These are phyloP conservation scores for Cryptococcus sp. DNA, from an alignment of 1,284 basidiomycete genomes.

Conservation along the genomic window DNA sequence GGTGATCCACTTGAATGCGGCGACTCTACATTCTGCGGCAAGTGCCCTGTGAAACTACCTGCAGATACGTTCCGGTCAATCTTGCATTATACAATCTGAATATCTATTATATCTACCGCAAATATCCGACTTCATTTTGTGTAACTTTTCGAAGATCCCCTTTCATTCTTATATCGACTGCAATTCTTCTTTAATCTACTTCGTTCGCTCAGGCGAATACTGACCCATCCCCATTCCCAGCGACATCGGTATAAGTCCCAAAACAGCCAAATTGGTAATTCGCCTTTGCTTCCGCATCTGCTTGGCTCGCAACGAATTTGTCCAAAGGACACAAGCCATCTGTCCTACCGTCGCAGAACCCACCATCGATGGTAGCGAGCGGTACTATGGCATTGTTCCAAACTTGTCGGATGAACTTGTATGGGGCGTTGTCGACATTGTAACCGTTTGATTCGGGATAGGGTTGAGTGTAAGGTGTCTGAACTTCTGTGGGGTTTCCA, in stretches of 20 bases:
- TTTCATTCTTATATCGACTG: too few species aligned
- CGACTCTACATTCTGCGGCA: too few species aligned
- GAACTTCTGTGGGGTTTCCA: constrained; percentile 2
- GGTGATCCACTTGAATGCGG: too few species aligned
- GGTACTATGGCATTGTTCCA: constrained; percentile 17
- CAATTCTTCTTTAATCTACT: too few species aligned
- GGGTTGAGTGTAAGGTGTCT: constrained; percentile 6
- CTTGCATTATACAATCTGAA: too few species aligned
- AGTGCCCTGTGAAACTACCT: too few species aligned
- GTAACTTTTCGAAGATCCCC: too few species aligned
- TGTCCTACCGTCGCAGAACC: constrained; percentile 12
- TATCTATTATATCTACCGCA: too few species aligned
- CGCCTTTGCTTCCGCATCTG: constrained; percentile 5
- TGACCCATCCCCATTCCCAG: constrained; percentile 9
- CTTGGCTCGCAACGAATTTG: constrained; percentile 12
- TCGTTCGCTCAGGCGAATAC: constrained; percentile 5
- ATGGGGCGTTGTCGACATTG: constrained; percentile 7
- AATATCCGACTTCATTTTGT: too few species aligned
- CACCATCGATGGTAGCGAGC: constrained; percentile 10
- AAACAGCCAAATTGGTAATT: constrained; percentile 17
- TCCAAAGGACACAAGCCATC: constrained; percentile 15
- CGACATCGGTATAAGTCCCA: constrained; percentile 10
- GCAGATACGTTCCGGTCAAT: too few species aligned
- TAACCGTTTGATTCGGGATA: constrained; percentile 15
- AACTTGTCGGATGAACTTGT: constrained; percentile 9